Evolutionary conservation across 2,329 filamentous ascomycete genomes (phyloP).

Genomic region (Clarireedia sp.): DNA sequence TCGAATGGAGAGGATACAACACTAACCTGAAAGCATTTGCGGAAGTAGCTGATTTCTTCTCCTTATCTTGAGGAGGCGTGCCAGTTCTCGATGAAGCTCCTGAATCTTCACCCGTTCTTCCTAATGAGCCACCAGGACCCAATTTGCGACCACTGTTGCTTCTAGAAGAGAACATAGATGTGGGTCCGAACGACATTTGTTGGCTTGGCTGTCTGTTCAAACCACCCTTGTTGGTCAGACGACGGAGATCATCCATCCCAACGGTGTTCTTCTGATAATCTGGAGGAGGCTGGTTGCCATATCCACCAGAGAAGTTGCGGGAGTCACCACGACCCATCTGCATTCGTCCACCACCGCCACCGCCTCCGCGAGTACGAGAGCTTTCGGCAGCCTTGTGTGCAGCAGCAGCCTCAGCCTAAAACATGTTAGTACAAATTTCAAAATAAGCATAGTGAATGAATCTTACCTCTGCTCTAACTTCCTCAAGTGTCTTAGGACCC

Average conservation of each 20-base stretch:
- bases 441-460: not conserved
- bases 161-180: conserved; percentile 79
- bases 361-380: conserved; percentile 50
- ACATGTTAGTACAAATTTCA: conserved; percentile 21
- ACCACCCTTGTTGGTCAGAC: conserved; percentile 57
- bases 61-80: conserved; percentile 69
- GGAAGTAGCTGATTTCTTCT: conserved; percentile 56
- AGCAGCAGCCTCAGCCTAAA: conserved; percentile 60
- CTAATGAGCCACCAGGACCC: conserved; percentile 64
- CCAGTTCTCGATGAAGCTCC: conserved; percentile 81
- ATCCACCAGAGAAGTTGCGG: conserved; percentile 70
- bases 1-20: not conserved
- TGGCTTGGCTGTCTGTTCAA: conserved; percentile 53
- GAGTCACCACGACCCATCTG: conserved; percentile 77
- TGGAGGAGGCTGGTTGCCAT: conserved; percentile 61
- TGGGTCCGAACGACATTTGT: conserved; percentile 64
- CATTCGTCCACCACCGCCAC: conserved; percentile 59
- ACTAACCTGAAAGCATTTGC: conserved; percentile 91
- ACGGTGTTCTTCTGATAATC: conserved; percentile 72
- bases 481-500: conserved; percentile 91
- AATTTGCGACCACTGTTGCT: conserved; percentile 83
- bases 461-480: conserved; percentile 74
- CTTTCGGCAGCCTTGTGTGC: conserved; percentile 75
- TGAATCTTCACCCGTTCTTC: conserved; percentile 74
- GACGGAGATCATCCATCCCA: conserved; percentile 82